Evolutionary conservation across 116 monocot genomes (phyloP).

Genomic region (Phalaenopsis hybrid): DNA sequence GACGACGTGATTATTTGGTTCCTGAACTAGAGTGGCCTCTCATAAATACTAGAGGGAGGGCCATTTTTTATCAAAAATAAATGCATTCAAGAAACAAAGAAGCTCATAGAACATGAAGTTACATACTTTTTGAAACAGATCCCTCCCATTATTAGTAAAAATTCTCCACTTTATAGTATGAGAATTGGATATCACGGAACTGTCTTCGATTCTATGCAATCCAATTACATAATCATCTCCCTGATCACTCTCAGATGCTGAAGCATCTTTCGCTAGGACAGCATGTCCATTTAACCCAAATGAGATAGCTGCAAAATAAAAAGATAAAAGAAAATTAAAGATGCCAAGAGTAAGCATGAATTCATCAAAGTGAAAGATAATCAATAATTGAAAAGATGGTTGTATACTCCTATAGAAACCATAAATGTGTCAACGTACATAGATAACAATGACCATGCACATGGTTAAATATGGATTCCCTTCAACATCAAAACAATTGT

Average conservation of each 20-base stretch:
- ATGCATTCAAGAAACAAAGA: background rate
- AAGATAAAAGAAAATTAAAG: background rate
- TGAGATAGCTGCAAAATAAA: slow-evolving; percentile 44
- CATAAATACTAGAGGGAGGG: too few relatives aligned
- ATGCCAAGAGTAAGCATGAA: background rate
- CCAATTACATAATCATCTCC: slow-evolving; percentile 37
- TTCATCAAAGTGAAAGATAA: background rate
- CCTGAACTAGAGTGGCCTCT: too few relatives aligned
- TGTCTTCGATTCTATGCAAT: slow-evolving; percentile 81
- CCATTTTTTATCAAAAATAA: background rate
- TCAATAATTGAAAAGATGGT: background rate
- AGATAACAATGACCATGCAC: background rate
- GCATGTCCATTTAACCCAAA: slow-evolving; percentile 28
- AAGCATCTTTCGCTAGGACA: slow-evolving; percentile 47
- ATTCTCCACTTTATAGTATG: slow-evolving; percentile 98
- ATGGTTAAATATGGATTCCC: background rate
- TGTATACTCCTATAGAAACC: slow-evolving; percentile 3
- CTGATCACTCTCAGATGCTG: slow-evolving; percentile 35
- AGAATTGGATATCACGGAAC: slow-evolving; percentile 75
- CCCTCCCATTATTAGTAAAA: slow-evolving; percentile 81
- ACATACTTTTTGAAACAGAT: slow-evolving; percentile 61
- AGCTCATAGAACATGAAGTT: background rate
- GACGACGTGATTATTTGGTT: too few relatives aligned
- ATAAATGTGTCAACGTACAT: background rate
- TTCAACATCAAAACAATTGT: background rate